Evolutionary conservation across 2,329 filamentous ascomycete species (phyloP), one percentile per base, ranked within the genome.

Genomic region (Calonectria fujianensis): DNA sequence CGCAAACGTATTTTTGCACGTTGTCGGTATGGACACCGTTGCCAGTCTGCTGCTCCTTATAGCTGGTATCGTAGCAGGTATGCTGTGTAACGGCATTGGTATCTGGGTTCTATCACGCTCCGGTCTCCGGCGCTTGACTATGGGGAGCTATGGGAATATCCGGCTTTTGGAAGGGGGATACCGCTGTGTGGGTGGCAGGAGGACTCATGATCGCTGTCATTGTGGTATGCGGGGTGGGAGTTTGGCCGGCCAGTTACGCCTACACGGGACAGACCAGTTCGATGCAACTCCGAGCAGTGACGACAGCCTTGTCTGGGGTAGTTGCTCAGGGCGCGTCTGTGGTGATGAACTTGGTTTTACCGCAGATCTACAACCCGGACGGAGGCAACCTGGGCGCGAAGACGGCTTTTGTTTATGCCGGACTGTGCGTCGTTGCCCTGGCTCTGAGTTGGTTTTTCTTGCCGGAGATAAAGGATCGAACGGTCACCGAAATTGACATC

Each of bases 71-170:
- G 83, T 86, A 0, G 80, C 88, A 2, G 88, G 88, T 2, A 79
- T 90, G 14, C 24, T 88, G 1, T 85, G 85, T 4, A 90, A 90
- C 50, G 82, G 82, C 0, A 73, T 84, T 1, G 85, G 86, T 0
- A 83, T 90, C 27, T 89, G 86, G 86, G 80, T 87, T 0, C 79
- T 89, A 41, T 85, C 85, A 0, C 80, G 82, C 4, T 80, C 87
- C 7, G 87, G 85, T 0, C 83, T 88, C 4, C 82, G 88, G 16
- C 81, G 73, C 3, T 82, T 89, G 29, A 85, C 75, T 89, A 0
- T 90, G 88, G 87, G 79, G 84, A 9, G 82, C 79, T 0, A 88
- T 89, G 82, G 89, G 79, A 0, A 31, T 80, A 1, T 77, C 79
- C 0, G 79, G 79, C 0, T 80, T 80, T 16, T 80, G 76, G 78